phyloP scores from a whole-genome alignment of 1,284 basidiomycete genomes.

The Cutaneotrichosporon cyanovorans region DNA sequence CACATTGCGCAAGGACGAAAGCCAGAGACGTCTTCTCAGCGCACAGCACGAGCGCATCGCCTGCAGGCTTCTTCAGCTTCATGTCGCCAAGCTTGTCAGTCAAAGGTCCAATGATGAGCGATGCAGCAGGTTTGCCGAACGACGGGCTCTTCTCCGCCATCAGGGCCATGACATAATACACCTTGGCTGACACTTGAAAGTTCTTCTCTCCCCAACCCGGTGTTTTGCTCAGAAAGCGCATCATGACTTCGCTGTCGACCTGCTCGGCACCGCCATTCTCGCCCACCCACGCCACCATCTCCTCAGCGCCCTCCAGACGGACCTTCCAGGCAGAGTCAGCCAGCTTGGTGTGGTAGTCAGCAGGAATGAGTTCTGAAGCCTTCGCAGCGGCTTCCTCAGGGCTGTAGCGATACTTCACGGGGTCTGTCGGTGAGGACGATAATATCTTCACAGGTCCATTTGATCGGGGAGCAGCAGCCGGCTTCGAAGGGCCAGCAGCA shows the following conservation, averaged over 20 bases:
- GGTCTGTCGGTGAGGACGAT: constrained; percentile 55
- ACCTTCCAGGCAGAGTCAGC: constrained; percentile 90
- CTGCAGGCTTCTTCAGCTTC: constrained; percentile 96
- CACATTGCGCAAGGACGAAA: constrained; percentile 87
- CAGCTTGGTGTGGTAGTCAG: constrained; percentile 62
- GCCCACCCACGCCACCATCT: constrained; percentile 77
- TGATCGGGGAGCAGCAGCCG: constrained; percentile 26
- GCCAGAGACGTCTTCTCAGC: constrained; percentile 91
- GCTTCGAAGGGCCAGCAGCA: constrained; percentile 37
- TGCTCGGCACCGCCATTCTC: constrained; percentile 53
- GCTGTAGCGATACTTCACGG: constrained; percentile 83
- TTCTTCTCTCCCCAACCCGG: constrained; percentile 96
- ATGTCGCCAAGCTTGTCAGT: constrained; percentile 93
- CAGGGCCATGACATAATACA: constrained; percentile 66
- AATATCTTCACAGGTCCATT: constrained; percentile 52
- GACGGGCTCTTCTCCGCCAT: constrained; percentile 72
- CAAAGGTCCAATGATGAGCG: constrained; percentile 74
- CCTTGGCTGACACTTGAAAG: constrained; percentile 87
- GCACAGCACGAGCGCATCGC: constrained; percentile 72
- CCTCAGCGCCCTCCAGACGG: constrained; percentile 76
- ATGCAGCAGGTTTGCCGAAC: constrained; percentile 79
- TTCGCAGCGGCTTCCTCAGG: constrained; percentile 86
- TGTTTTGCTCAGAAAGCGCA: constrained; percentile 85
- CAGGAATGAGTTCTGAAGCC: constrained; percentile 67
- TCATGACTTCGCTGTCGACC: constrained; percentile 80